phyloP scores from a whole-genome alignment of 2,329 filamentous ascomycete species.

The Cytospora piceae region DNA sequence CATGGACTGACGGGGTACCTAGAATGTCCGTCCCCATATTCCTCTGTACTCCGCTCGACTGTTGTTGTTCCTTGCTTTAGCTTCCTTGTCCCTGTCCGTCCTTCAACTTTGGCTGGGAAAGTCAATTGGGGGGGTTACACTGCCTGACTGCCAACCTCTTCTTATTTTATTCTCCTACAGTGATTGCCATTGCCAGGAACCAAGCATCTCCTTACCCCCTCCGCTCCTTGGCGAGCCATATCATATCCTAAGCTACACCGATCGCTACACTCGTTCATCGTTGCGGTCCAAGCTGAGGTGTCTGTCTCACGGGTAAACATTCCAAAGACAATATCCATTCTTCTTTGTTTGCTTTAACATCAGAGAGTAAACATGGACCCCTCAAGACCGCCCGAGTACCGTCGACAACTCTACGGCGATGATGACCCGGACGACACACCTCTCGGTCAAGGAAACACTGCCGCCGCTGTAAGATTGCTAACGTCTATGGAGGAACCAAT shows the following conservation, averaged over 20 bases:
- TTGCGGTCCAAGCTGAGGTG: background rate
- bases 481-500: slow-evolving; percentile 63
- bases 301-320: background rate
- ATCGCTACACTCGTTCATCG: background rate
- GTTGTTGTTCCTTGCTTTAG: slow-evolving; percentile 3
- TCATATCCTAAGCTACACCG: background rate
- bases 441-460: slow-evolving; percentile 48
- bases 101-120: background rate
- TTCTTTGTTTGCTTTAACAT: background rate
- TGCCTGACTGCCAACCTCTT: slow-evolving; percentile 18
- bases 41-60: background rate
- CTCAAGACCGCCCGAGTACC: slow-evolving; percentile 60
- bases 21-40: background rate
- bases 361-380: slow-evolving; percentile 51
- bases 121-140: background rate
- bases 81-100: slow-evolving; percentile 7
- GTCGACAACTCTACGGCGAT: slow-evolving; percentile 56
- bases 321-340: slow-evolving; percentile 6
- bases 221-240: no score
- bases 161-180: slow-evolving; percentile 8
- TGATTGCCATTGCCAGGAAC: slow-evolving; percentile 3
- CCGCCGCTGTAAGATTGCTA: slow-evolving; percentile 62
- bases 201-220: background rate
- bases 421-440: slow-evolving; percentile 56
- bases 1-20: no score